Base-by-base conservation (phyloP, 306 rosid species). In the Alnus rubra region DNA sequence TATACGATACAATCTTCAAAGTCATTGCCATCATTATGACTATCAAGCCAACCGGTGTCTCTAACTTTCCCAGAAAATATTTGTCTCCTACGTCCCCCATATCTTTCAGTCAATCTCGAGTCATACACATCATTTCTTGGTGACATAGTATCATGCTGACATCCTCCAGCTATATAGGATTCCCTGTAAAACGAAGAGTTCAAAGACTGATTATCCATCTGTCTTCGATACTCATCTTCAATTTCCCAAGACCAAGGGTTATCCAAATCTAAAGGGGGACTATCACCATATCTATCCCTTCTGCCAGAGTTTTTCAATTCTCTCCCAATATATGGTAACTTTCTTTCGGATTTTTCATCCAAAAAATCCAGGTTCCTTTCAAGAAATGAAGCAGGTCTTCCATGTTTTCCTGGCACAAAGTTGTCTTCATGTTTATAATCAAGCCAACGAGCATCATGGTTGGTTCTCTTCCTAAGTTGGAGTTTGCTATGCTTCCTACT, bases 191-290 rank as follows among this genome's bases (percentile, higher is more conserved):
- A 67, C 82, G 63, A 85, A 55, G 51, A 50, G 51, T 54, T 74
- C 55, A 82, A 80, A 73, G 73, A 64, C 47, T 12, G 84, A 67
- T 47, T 56, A 64, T 62, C 77, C 47, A 51, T 2, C 39, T 75
- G 79, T 72, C 84, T 72, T 74, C 71, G 76, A 83, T 54, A 81
- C 31, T 81, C 72, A 82, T 89, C 84, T 86, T 85, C 87, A 53
- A 48, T 74, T 78, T 73, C 62, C 83, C 53, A 74, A 74, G 81
- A 76, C 75, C 80, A 77, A 48, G 74, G 73, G 82, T 82, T 76
- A 82, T 87, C 78, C 84, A 56, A 81, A 69, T 71, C 71, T 58
- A 73, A 54, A 28, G 76, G 68, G 73, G 75, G 47, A 15, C 78
- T 68, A 69, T 68, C 73, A 76, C 13, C 68, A 74, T 73, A 78